A percentile compares a stretch with the other conserved stretches of the same genome.
Evolutionary conservation across 2,329 filamentous ascomycete genomes (phyloP).

Genomic region (Fusarium sp.): DNA sequence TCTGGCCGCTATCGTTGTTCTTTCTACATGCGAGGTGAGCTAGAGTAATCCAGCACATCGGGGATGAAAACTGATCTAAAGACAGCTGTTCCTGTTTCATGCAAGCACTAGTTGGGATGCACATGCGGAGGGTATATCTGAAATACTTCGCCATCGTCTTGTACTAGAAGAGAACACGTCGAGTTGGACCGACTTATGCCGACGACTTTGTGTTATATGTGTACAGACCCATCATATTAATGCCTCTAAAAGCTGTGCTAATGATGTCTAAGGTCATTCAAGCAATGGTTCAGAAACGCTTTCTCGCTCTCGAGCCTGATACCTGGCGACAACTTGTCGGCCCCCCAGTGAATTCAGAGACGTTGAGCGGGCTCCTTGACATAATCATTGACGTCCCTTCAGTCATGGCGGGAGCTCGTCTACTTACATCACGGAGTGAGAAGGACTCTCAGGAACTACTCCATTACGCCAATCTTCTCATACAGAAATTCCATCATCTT

Average conservation of each 20-base stretch:
- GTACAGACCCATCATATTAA: fast-evolving
- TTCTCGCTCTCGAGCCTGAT: neutral
- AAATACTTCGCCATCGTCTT: constrained; percentile 5
- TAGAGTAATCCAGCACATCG: fast-evolving
- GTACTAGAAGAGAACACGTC: neutral
- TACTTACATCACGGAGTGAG: fast-evolving
- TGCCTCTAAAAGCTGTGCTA: fast-evolving
- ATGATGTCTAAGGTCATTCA: constrained; percentile 7
- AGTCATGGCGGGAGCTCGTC: neutral
- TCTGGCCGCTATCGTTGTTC: constrained; percentile 7
- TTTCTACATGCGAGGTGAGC: constrained; percentile 24
- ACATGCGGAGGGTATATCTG: constrained; percentile 15
- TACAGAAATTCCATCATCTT: neutral
- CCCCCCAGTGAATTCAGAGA: neutral
- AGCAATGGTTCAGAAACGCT: neutral
- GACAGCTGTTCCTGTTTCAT: constrained; percentile 6
- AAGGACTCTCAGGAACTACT: fast-evolving
- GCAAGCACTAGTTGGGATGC: constrained; percentile 11
- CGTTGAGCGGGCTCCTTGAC: constrained; percentile 10
- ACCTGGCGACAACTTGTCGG: constrained; percentile 9
- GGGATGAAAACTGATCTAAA: fast-evolving
- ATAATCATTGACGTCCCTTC: neutral
- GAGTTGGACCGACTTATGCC: constrained; percentile 14
- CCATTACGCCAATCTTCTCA: neutral
- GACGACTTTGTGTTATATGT: constrained; percentile 18